Percentiles rank a stretch among this genome's conserved stretches.
Evolutionary conservation across 2,329 filamentous ascomycete genomes (phyloP).

Genomic region (Apiospora rasikravindrae): DNA sequence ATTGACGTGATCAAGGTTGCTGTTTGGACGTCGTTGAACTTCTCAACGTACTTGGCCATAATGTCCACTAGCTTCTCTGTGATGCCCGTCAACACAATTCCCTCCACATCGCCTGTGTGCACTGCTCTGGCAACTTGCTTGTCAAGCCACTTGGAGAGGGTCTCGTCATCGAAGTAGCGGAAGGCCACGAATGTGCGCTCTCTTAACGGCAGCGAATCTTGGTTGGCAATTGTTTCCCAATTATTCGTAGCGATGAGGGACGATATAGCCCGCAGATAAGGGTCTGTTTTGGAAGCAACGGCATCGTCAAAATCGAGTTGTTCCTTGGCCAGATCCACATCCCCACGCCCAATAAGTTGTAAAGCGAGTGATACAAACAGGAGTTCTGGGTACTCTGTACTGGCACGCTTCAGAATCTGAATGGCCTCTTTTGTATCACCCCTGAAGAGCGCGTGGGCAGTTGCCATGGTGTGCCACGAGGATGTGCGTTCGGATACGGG

Average conservation of each 20-base stretch:
- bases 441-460: slow-evolving; percentile 76
- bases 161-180: slow-evolving; percentile 65
- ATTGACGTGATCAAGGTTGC: slow-evolving; percentile 76
- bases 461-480: slow-evolving; percentile 71
- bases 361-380: slow-evolving; percentile 71
- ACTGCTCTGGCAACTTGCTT: slow-evolving; percentile 67
- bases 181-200: slow-evolving; percentile 79
- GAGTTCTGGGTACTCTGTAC: slow-evolving; percentile 65
- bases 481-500: slow-evolving; percentile 55
- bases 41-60: slow-evolving; percentile 75
- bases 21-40: slow-evolving; percentile 79
- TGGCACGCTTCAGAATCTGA: slow-evolving; percentile 70
- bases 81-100: slow-evolving; percentile 78
- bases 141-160: slow-evolving; percentile 70
- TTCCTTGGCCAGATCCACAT: slow-evolving; percentile 49
- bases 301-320: slow-evolving; percentile 64
- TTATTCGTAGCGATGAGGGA: slow-evolving; percentile 77
- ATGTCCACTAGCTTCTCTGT: slow-evolving; percentile 75
- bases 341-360: slow-evolving; percentile 63
- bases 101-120: slow-evolving; percentile 74
- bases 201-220: slow-evolving; percentile 73
- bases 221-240: slow-evolving; percentile 76
- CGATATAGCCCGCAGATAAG: slow-evolving; percentile 80
- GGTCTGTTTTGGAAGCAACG: slow-evolving; percentile 70
- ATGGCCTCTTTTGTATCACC: slow-evolving; percentile 73